A percentile compares a stretch with the other conserved stretches of the same genome.
phyloP scores from a whole-genome alignment of 768 basidiomycete species.

The Tremella fuciformis region DNA sequence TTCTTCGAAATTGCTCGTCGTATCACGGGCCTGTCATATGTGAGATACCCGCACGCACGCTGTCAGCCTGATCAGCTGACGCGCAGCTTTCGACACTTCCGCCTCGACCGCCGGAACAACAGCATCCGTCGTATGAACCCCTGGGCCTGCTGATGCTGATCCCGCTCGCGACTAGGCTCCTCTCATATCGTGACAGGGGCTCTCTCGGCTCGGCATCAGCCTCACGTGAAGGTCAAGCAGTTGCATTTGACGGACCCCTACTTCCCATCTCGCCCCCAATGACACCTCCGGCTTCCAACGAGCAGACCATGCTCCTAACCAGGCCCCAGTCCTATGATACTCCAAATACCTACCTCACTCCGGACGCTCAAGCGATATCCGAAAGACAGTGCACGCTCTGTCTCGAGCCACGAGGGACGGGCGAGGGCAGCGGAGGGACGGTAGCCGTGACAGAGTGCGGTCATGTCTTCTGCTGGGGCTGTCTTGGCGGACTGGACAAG shows the following conservation, averaged over 20 bases:
- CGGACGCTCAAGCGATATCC: constrained; percentile 22
- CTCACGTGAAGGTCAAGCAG: constrained; percentile 6
- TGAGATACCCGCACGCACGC: constrained; percentile 22
- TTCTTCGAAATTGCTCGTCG: constrained; percentile 48
- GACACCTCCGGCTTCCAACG: constrained; percentile 22
- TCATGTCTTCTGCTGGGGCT: constrained; percentile 53
- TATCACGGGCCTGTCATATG: constrained; percentile 47
- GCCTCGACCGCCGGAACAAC: constrained; percentile 24
- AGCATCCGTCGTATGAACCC: constrained; percentile 40
- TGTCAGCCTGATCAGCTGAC: not conserved
- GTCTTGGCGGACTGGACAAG: constrained; percentile 51
- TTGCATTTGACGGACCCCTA: constrained; percentile 1
- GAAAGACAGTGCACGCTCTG: constrained; percentile 49
- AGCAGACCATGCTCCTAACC: constrained; percentile 24
- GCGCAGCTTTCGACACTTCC: constrained; percentile 45
- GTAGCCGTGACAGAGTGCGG: constrained; percentile 52
- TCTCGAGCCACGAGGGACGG: constrained; percentile 44
- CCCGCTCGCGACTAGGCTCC: constrained; percentile 27
- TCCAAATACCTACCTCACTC: constrained; percentile 38
- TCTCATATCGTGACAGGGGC: constrained; percentile 6
- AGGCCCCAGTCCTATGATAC: constrained; percentile 20
- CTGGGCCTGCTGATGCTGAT: constrained; percentile 42
- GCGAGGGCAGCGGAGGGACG: constrained; percentile 46
- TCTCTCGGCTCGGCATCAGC: not conserved
- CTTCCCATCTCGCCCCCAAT: constrained; percentile 20